Evolutionary conservation across 192 early-diverging fungal genomes (phyloP), one percentile per base, ranked within the genome.

Genomic region (Mortierella hygrophila): DNA sequence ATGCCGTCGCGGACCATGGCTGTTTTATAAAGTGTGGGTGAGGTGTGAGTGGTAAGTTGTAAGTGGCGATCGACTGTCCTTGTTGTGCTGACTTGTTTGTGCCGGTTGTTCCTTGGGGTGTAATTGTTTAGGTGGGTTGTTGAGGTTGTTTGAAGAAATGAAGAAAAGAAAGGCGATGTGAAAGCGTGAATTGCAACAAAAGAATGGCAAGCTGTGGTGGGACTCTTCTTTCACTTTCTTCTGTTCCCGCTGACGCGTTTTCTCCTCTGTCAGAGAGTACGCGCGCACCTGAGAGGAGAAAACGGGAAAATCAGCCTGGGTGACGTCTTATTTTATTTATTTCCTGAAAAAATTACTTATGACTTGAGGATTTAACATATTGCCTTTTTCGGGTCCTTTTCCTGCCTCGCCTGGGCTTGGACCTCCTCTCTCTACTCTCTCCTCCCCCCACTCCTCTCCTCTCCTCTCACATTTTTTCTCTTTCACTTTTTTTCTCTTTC

Each of bases 1-100:
- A 96, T 91, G 70, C 93, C 93, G 88, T 93, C 91, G 70, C 88
- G 88, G 65, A 85, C 88, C 90, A 91, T 91, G 77, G 42, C 32
- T 21, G 15, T 60, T 65, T 29, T 9, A 15, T 46, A 46, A 46
- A 46, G 44, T 46, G 13, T 15, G 44, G 44, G 10, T 46, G 44
- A 46, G 44, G 44, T 11, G 1, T 32, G 9, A 7, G 41, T 70
- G 26, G 26, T 44, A 6, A 29, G 38, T 72, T 18, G 40, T 38
- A 15, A 11, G 40, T 38, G 18, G 21, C 69, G 18, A 42, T 70
- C 69, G 41, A 6, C 38, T 41, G 69, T 70, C 69, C 38, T 70
- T 38, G 18, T 40, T 41, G 15, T 41, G 35, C 8, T n/a, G 35
- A n/a, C 18, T 21, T 13, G 42, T 32, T 65, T 32, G 60, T 32